A percentile compares a stretch with the other conserved stretches of the same genome.
phyloP scores from a whole-genome alignment of 192 early-diverging fungal genomes.

The Lunasporangiospora selenospora region DNA sequence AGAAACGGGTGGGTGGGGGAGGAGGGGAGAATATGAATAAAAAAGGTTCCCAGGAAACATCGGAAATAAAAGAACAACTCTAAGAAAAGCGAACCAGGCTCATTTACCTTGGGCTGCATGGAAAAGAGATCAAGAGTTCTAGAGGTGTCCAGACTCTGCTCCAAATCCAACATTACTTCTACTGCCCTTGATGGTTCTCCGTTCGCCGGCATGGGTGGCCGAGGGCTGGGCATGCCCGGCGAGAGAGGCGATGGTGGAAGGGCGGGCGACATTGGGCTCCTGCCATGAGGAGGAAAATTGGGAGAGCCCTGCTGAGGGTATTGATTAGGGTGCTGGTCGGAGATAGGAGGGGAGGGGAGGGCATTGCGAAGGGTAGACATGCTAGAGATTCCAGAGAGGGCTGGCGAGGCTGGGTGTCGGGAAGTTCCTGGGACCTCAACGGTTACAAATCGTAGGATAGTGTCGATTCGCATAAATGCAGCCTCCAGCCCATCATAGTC shows the following conservation, averaged over 20 bases:
- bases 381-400: slow-evolving; percentile 42
- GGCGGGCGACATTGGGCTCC: slow-evolving; percentile 17
- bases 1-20: too few species aligned
- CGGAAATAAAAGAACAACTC: too few species aligned
- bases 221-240: slow-evolving; percentile 25
- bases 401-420: slow-evolving; percentile 39
- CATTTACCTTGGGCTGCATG: slow-evolving; percentile 58
- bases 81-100: too few species aligned
- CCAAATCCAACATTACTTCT: slow-evolving; percentile 39
- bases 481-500: slow-evolving; percentile 50
- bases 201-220: slow-evolving; percentile 2
- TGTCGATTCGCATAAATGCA: slow-evolving; percentile 52
- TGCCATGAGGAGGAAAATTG: slow-evolving; percentile 18
- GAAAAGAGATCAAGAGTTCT: slow-evolving; percentile 56
- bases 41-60: too few species aligned
- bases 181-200: slow-evolving; percentile 1
- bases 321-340: too few species aligned
- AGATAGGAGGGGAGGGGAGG: slow-evolving; percentile 36
- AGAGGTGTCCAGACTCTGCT: slow-evolving; percentile 48
- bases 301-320: slow-evolving; percentile 16
- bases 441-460: slow-evolving; percentile 49
- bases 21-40: slow-evolving; percentile 20
- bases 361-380: slow-evolving; percentile 34
- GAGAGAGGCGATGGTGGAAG: slow-evolving; percentile 31
- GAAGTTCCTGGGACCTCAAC: slow-evolving; percentile 44